Conservation (phyloP, 2,329 filamentous ascomycete genomes). For the Stachybotrys echinatus region DNA sequence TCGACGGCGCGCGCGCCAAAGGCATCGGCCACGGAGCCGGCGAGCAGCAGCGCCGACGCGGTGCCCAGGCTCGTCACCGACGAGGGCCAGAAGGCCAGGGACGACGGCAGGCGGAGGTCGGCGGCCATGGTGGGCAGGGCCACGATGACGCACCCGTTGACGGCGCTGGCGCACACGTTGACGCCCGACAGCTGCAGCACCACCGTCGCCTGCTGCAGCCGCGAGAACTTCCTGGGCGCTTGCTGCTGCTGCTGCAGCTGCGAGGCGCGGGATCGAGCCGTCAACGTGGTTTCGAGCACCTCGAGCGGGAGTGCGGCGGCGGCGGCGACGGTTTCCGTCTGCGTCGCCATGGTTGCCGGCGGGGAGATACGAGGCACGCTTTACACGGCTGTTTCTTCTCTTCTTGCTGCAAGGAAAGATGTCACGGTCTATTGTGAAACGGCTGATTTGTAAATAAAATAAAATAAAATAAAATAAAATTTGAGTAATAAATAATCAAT, state of each 20-base stretch:
- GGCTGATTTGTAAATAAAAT: no score
- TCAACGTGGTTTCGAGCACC: not conserved
- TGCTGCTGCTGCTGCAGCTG: not conserved
- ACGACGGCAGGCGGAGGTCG: constrained; percentile 24
- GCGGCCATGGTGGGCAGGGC: constrained; percentile 33
- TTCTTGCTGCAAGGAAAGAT: no score
- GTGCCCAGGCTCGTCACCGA: constrained; percentile 29
- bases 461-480: no score
- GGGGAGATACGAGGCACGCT: no score
- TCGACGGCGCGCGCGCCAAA: constrained; percentile 26
- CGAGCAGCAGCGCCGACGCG: constrained; percentile 29
- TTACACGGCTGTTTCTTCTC: no score
- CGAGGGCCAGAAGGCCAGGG: constrained; percentile 33
- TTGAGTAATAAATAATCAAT: no score
- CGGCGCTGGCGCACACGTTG: constrained; percentile 16
- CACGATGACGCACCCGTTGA: constrained; percentile 27
- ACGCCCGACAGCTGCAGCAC: constrained; percentile 17
- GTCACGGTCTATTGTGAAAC: no score
- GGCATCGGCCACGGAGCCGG: constrained; percentile 32
- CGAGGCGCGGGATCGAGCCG: not conserved
- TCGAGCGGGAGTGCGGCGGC: not conserved
- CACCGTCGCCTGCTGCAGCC: constrained; percentile 11
- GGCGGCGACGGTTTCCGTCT: not conserved
- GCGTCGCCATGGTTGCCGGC: not conserved
- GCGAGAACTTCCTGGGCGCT: constrained; percentile 3